Evolutionary conservation across 192 early-diverging fungal species (phyloP), one percentile per base, ranked within the genome.

Genomic region (Pilaira anomala): DNA sequence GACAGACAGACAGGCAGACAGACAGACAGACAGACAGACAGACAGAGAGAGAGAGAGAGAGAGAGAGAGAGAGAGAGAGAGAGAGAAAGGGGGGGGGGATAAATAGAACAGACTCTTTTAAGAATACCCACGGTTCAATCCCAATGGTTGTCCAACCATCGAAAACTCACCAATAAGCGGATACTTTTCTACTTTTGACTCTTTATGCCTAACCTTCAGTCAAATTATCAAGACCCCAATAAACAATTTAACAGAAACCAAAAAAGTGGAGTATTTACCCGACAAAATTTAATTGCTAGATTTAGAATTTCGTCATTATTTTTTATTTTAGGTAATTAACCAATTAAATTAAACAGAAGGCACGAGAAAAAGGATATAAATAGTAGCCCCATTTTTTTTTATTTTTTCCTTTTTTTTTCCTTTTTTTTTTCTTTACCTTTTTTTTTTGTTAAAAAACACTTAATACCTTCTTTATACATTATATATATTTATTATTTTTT

Each of bases 331-430:
- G 5, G 33, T 36, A 36, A 36, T 36, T 36, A 36, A 36, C 33
- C 33, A 36, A 36, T 36, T 36, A 36, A 36, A 36, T 36, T 36
- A 36, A 36, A 36, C 6, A 9, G 33, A 36, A 36, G 11, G 33
- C 33, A 36, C 33, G 33, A 36, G 33, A 36, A 36, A 36, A 1
- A 36, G 33, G 28, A 26, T 55, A 55, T 55, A 55, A 55, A 55
- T 55, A 55, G 28, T 19, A 9, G 9, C 28, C 53, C 28, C 19
- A 55, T 33, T 30, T 36, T 19, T 55, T 21, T 26, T 58, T 13
- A 18, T 66, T 48, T 24, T 42, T 41, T 36, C 21, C 54, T 52
- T 28, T 40, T n/a, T 39, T 52, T 49, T 24, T 44, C n/a, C n/a
- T n/a, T n/a, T n/a, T n/a, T n/a, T n/a, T 26, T 66, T 48, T 24